Percentiles rank a stretch among this genome's conserved stretches.
Conservation (phyloP, 306 rosid genomes). For the Oemleria cerasiformis region DNA sequence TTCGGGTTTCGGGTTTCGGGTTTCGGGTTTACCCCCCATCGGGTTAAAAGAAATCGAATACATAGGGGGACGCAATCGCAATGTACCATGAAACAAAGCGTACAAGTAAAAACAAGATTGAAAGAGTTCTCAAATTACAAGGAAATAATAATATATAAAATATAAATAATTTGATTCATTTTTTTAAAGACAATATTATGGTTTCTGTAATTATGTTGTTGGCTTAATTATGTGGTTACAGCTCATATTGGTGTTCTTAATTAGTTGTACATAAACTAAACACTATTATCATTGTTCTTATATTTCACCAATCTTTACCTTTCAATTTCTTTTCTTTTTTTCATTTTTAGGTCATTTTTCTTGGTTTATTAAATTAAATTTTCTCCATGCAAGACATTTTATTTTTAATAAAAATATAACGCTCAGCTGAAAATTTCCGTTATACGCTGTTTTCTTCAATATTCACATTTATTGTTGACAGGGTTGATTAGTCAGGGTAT, state of each 20-base stretch:
- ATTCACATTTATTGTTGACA: too few relatives aligned
- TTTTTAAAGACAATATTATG: neutral
- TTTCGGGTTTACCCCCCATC: conserved; percentile 28
- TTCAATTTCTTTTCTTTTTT: neutral
- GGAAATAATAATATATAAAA: neutral
- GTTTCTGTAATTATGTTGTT: conserved; percentile 8
- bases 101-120: conserved; percentile 23
- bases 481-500: too few relatives aligned
- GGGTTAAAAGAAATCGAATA: conserved; percentile 19
- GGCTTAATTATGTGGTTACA: conserved; percentile 15
- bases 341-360: neutral
- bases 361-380: too few relatives aligned
- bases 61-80: conserved; percentile 30
- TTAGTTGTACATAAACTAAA: neutral
- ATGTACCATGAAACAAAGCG: conserved; percentile 47
- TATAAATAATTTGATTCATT: conserved; percentile 2
- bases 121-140: conserved; percentile 26
- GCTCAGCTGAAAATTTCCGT: too few relatives aligned
- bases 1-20: conserved; percentile 23
- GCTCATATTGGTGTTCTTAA: neutral
- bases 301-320: neutral
- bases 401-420: too few relatives aligned
- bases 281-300: neutral
- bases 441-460: too few relatives aligned
- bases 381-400: too few relatives aligned